phyloP scores from a whole-genome alignment of 2,329 filamentous ascomycete genomes.

The Colletotrichum tanaceti region DNA sequence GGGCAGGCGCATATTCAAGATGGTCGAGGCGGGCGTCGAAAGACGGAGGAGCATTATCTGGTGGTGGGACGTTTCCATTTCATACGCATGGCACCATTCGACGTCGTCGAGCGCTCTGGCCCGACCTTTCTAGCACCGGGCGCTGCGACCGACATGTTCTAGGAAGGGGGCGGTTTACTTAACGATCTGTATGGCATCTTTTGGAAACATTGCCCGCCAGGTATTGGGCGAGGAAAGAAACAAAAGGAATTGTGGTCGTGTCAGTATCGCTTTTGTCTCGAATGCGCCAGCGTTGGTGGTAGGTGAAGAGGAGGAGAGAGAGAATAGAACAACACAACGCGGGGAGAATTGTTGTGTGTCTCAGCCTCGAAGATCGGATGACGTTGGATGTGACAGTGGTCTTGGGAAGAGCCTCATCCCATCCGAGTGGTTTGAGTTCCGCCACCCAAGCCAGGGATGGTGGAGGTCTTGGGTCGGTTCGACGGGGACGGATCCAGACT shows the following conservation, averaged over 20 bases:
- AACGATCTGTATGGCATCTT: conserved; percentile 38
- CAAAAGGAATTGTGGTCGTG: conserved; percentile 33
- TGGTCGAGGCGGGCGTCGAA: conserved; percentile 56
- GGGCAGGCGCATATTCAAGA: conserved; percentile 67
- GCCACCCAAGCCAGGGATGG: conserved; percentile 15
- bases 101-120: conserved; percentile 35
- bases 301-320: neutral
- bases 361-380: conserved; percentile 24
- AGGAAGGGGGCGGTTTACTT: conserved; percentile 26
- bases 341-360: neutral
- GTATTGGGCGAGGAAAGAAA: conserved; percentile 24
- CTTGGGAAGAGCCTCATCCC: conserved; percentile 14
- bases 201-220: conserved; percentile 18
- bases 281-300: conserved; percentile 4
- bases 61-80: conserved; percentile 39
- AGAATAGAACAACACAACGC: too few relatives aligned
- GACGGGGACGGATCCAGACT: conserved; percentile 14
- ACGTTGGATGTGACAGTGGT: conserved; percentile 19
- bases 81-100: conserved; percentile 40
- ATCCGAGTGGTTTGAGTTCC: conserved; percentile 11
- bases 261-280: conserved; percentile 3
- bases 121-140: conserved; percentile 30
- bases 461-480: conserved; percentile 22
- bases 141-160: conserved; percentile 29
- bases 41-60: conserved; percentile 42